A percentile compares a stretch with the other conserved stretches of the same genome.
These are phyloP conservation scores for Austroboletus eburneus DNA, from an alignment of 768 basidiomycete species.

Conservation along the genomic window DNA sequence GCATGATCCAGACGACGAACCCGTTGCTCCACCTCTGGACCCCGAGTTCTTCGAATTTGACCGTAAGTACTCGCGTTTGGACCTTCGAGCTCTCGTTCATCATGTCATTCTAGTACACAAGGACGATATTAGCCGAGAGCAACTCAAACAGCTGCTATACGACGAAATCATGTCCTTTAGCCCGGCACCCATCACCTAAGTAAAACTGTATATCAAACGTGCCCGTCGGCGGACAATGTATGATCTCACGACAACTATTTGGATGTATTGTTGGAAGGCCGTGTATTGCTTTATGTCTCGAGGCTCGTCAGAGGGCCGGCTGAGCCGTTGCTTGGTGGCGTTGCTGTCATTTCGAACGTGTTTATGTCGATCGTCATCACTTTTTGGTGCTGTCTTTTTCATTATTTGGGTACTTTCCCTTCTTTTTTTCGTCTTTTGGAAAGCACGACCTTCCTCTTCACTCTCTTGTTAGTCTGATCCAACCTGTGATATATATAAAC, in stretches of 20 bases:
- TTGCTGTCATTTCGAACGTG: too few relatives aligned
- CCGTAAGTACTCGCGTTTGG: constrained; percentile 42
- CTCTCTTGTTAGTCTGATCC: constrained; percentile 5
- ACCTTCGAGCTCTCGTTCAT: not conserved
- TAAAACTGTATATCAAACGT: too few relatives aligned
- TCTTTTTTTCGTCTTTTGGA: not conserved
- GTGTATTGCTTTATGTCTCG: not conserved
- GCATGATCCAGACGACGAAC: constrained; percentile 98
- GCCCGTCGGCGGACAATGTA: not conserved
- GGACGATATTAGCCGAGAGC: constrained; percentile 92
- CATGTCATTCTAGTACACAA: constrained; percentile 63
- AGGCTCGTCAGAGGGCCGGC: too few relatives aligned
- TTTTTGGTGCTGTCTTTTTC: constrained; percentile 1
- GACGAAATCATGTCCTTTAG: constrained; percentile 93
- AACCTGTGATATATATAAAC: constrained; percentile 10
- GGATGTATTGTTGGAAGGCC: constrained; percentile 6
- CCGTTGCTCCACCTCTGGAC: constrained; percentile 90
- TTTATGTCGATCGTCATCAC: too few relatives aligned
- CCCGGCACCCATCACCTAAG: constrained; percentile 50
- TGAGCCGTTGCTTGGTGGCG: too few relatives aligned
- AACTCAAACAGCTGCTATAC: constrained; percentile 90
- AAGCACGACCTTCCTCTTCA: not conserved
- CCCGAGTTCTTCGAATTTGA: constrained; percentile 98
- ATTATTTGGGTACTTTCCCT: not conserved
- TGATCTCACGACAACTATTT: not conserved